These are phyloP conservation scores for Simmondsia chinensis DNA, from an alignment of 148 eudicot genomes.

Conservation along the genomic window DNA sequence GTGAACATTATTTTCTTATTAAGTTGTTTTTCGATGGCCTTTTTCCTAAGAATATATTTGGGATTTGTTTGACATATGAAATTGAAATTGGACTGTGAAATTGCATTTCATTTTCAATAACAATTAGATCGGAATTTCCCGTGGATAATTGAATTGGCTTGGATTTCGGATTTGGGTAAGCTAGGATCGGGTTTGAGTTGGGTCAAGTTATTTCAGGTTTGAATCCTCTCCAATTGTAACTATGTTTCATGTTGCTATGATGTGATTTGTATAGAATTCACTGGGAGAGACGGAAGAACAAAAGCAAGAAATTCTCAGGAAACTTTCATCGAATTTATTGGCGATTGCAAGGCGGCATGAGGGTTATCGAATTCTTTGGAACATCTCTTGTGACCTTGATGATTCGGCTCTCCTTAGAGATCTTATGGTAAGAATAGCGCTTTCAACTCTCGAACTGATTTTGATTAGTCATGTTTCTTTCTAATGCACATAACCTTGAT, in stretches of 20 bases:
- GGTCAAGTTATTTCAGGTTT: too few species aligned
- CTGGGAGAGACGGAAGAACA: constrained; percentile 42
- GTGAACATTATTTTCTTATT: constrained; percentile 1
- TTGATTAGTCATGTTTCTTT: not conserved
- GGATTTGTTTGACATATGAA: too few species aligned
- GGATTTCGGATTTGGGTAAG: too few species aligned
- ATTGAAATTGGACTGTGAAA: too few species aligned
- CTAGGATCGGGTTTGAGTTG: too few species aligned
- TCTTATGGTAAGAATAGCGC: constrained; percentile 62
- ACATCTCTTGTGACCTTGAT: constrained; percentile 74
- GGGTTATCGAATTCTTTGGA: constrained; percentile 79
- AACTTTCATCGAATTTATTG: constrained; percentile 62
- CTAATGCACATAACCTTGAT: too few species aligned
- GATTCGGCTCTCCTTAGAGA: constrained; percentile 67
- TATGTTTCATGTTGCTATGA: not conserved
- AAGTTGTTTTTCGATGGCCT: not conserved
- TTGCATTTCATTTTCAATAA: too few species aligned
- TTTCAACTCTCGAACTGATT: too few species aligned
- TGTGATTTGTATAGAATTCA: constrained; percentile 41
- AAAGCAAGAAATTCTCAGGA: constrained; percentile 31
- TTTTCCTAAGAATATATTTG: too few species aligned
- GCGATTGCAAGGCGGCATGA: constrained; percentile 79
- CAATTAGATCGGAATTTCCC: too few species aligned
- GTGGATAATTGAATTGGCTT: too few species aligned
- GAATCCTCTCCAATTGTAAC: too few species aligned